These are phyloP conservation scores for Aristolochia fimbriata DNA, from an alignment of 164 flowering plant species.

Conservation along the genomic window DNA sequence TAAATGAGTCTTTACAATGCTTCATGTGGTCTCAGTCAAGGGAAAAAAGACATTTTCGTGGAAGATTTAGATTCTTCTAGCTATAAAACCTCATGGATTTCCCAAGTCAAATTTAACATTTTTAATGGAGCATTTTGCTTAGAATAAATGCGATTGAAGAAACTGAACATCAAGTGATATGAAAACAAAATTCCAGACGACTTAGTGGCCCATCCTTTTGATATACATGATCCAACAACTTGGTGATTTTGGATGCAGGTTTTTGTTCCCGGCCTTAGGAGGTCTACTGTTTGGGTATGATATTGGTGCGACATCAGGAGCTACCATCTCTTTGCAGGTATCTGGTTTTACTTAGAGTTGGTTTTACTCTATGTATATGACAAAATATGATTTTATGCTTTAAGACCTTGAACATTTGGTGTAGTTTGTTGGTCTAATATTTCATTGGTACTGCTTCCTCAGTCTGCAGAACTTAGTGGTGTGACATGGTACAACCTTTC, in stretches of 20 bases:
- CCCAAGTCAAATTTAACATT: not conserved
- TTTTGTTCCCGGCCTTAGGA: conserved; percentile 93
- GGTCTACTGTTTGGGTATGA: conserved; percentile 94
- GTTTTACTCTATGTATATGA: not conserved
- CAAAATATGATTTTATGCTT: not conserved
- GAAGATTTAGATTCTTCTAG: no score
- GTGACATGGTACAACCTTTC: conserved; percentile 82
- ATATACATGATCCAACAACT: not conserved
- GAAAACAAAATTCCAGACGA: not conserved
- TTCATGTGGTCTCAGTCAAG: no score
- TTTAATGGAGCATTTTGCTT: not conserved
- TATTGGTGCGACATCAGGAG: conserved; percentile 99
- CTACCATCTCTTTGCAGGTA: conserved; percentile 88
- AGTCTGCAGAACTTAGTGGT: conserved; percentile 95
- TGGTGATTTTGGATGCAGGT: conserved; percentile 28
- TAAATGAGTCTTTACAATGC: no score
- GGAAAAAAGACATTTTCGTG: no score
- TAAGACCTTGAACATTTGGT: not conserved
- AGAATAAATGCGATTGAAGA: not conserved
- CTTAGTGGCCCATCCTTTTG: not conserved
- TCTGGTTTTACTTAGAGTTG: not conserved
- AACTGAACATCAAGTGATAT: not conserved
- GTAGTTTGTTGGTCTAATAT: not conserved
- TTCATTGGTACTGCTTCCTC: conserved; percentile 4
- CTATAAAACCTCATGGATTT: no score